phyloP scores from a whole-genome alignment of 305 asterid species.

The Plantago rigida region DNA sequence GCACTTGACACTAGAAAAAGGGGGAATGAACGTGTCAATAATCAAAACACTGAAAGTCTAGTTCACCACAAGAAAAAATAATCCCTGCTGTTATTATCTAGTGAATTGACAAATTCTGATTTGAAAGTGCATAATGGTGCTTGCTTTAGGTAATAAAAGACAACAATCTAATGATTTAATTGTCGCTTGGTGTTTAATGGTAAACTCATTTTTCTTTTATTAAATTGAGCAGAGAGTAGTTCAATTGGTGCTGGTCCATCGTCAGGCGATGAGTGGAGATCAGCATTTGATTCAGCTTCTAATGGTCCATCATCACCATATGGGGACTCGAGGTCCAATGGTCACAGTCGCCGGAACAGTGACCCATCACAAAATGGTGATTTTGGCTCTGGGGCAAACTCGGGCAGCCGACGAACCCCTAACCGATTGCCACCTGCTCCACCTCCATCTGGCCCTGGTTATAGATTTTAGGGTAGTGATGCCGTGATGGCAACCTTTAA shows the following conservation, averaged over 20 bases:
- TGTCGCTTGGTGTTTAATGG: not conserved
- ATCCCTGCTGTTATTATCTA: no score
- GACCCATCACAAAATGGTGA: conserved; percentile 70
- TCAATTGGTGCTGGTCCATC: conserved; percentile 56
- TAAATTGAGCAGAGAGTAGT: conserved; percentile 55
- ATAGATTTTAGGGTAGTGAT: conserved; percentile 49
- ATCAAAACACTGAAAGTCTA: no score
- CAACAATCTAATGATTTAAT: no score
- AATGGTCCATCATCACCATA: conserved; percentile 52
- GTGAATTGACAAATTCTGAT: no score
- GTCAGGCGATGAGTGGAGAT: conserved; percentile 89
- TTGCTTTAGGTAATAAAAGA: no score
- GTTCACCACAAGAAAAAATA: no score
- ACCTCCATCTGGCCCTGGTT: conserved; percentile 65
- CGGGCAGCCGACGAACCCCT: conserved; percentile 82
- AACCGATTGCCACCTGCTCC: conserved; percentile 93
- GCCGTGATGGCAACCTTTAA: conserved; percentile 9
- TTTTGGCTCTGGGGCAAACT: conserved; percentile 39
- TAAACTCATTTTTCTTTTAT: conserved; percentile 26
- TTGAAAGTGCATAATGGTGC: no score
- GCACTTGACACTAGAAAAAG: no score
- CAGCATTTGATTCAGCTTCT: conserved; percentile 88
- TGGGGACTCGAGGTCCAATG: conserved; percentile 47
- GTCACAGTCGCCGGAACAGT: conserved; percentile 67
- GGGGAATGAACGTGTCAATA: no score